These are phyloP conservation scores for Cymbopogon citratus DNA, from an alignment of 176 grass and related monocot genomes.

Conservation along the genomic window DNA sequence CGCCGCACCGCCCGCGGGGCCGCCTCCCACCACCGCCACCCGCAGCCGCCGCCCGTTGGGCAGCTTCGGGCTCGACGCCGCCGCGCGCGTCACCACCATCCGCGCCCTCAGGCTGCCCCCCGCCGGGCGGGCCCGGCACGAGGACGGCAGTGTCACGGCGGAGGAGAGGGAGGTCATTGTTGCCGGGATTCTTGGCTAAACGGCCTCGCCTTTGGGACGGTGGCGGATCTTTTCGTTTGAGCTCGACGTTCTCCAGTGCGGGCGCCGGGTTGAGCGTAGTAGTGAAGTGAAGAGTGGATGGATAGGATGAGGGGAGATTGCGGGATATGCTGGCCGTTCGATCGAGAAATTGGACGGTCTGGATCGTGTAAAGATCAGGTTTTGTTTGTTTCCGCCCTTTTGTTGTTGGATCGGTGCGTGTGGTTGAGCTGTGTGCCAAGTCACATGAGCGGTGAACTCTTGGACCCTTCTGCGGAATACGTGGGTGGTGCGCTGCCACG, in stretches of 20 bases:
- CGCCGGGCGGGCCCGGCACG: constrained; percentile 24
- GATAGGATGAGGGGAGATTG: constrained; percentile 70
- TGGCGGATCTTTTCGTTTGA: not conserved
- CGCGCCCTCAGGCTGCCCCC: constrained; percentile 17
- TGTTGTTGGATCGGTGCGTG: not conserved
- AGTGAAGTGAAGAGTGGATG: constrained; percentile 13
- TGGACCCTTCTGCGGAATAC: not conserved
- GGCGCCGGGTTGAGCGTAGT: not conserved
- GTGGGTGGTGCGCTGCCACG: constrained; percentile 21
- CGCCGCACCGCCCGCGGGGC: constrained; percentile 71
- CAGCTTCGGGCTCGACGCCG: constrained; percentile 58
- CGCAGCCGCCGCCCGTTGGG: constrained; percentile 55
- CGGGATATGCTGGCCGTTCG: constrained; percentile 26
- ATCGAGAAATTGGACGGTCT: constrained; percentile 14
- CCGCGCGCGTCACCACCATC: constrained; percentile 36
- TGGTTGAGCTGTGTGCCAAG: constrained; percentile 40
- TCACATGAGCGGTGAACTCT: constrained; percentile 23
- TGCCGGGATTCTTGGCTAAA: not conserved
- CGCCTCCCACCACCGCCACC: constrained; percentile 80
- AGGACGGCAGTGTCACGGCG: constrained; percentile 37
- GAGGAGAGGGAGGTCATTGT: constrained; percentile 74
- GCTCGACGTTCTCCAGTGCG: constrained; percentile 25
- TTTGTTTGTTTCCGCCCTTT: constrained; percentile 31
- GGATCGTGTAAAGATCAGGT: constrained; percentile 69
- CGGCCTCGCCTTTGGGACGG: not conserved